Evolutionary conservation across 2,329 filamentous ascomycete genomes (phyloP).

Genomic region (Clonostachys solani): DNA sequence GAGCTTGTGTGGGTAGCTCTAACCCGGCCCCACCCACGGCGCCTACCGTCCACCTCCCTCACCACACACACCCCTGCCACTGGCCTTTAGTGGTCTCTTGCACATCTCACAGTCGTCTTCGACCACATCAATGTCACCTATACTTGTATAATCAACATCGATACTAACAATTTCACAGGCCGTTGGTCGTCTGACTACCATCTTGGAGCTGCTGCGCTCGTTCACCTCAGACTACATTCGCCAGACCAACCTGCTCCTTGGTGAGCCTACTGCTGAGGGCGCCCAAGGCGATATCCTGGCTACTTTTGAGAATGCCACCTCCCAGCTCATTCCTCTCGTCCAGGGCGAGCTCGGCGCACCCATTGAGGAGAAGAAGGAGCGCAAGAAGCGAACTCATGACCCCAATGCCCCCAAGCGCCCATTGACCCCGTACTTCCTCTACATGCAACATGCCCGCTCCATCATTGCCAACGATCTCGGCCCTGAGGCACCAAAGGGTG

Average conservation of each 20-base stretch:
- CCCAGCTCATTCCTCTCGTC: conserved; percentile 36
- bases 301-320: conserved; percentile 48
- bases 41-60: no score
- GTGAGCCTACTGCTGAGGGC: conserved; percentile 51
- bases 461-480: conserved; percentile 79
- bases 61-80: no score
- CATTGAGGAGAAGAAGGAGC: conserved; percentile 75
- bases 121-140: background rate
- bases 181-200: conserved; percentile 62
- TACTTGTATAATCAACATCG: conserved; percentile 30
- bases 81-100: no score
- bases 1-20: no score
- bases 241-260: conserved; percentile 80
- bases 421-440: conserved; percentile 91
- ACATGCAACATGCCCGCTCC: conserved; percentile 81
- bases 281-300: conserved; percentile 37
- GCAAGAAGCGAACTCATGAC: conserved; percentile 82
- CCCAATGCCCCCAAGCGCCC: conserved; percentile 94
- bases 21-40: no score
- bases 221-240: conserved; percentile 82
- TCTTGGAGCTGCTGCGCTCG: conserved; percentile 74
- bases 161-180: conserved; percentile 35
- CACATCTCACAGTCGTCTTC: background rate
- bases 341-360: conserved; percentile 32
- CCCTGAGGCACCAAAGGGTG: conserved; percentile 72